A percentile compares a stretch with the other conserved stretches of the same genome.
Conservation (phyloP, 176 grass and related monocot species). For the Ensete ventricosum region DNA sequence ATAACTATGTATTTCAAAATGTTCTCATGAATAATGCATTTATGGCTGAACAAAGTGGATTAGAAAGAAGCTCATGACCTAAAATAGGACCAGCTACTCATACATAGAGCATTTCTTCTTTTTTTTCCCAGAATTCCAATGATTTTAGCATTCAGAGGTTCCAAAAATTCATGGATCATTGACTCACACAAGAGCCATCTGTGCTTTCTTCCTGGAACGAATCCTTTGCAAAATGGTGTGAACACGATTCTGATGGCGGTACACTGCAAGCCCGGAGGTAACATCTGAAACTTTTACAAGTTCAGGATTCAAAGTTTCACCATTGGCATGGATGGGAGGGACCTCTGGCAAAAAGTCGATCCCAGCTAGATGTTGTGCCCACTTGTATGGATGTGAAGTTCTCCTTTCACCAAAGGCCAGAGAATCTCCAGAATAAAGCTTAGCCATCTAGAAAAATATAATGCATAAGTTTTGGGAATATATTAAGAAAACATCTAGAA, state of each 20-base stretch:
- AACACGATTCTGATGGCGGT: conserved; percentile 70
- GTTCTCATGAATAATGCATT: conserved; percentile 31
- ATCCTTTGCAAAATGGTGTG: conserved; percentile 91
- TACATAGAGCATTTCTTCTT: conserved; percentile 35
- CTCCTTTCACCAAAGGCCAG: conserved; percentile 57
- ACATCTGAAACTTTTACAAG: conserved; percentile 40
- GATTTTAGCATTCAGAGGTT: conserved; percentile 30
- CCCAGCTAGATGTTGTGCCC: conserved; percentile 92
- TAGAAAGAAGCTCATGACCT: conserved; percentile 29
- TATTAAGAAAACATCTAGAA: background rate
- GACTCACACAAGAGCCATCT: conserved; percentile 98
- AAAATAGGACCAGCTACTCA: conserved; percentile 25
- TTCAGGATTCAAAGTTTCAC: conserved; percentile 33
- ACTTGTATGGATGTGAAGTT: conserved; percentile 79
- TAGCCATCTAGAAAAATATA: conserved; percentile 60
- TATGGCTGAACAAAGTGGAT: conserved; percentile 28
- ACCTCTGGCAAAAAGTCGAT: conserved; percentile 86
- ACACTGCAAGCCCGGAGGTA: conserved; percentile 53
- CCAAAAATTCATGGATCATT: conserved; percentile 45
- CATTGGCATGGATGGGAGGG: conserved; percentile 26
- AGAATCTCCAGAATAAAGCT: conserved; percentile 57
- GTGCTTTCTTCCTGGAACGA: conserved; percentile 65
- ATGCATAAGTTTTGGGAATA: conserved; percentile 3
- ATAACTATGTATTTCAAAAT: conserved; percentile 19
- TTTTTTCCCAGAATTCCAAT: conserved; percentile 22